Evolutionary conservation across 208 protist genomes (phyloP).

Genomic region (Trypanosoma mega): DNA sequence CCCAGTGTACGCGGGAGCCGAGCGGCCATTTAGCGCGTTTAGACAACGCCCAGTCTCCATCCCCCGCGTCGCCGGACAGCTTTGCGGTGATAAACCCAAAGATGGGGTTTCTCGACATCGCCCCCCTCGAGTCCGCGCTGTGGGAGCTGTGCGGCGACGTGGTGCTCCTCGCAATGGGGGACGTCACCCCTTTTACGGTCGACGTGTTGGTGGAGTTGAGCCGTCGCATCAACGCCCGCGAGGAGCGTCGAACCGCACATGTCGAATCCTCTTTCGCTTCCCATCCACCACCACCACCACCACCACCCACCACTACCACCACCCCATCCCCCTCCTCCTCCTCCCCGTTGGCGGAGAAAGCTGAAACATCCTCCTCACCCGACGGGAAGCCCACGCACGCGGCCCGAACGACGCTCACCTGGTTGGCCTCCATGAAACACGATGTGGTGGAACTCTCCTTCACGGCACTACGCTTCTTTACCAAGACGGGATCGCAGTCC

Average conservation of each 20-base stretch:
- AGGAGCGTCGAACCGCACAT: conserved; percentile 17
- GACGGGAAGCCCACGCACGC: background rate
- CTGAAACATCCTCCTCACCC: background rate
- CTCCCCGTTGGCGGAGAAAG: too few species aligned
- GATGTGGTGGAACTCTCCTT: conserved; percentile 71
- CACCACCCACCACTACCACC: too few species aligned
- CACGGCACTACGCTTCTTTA: conserved; percentile 70
- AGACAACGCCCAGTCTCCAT: too few species aligned
- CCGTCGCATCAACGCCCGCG: conserved; percentile 36
- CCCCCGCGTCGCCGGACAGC: too few species aligned
- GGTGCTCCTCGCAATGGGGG: conserved; percentile 63
- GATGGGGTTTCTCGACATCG: conserved; percentile 37
- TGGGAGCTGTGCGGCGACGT: conserved; percentile 79
- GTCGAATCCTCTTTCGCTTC: too few species aligned
- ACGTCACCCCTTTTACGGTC: conserved; percentile 55
- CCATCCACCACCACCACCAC: too few species aligned
- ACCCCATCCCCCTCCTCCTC: too few species aligned
- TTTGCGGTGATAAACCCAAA: conserved; percentile 36
- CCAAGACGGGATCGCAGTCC: conserved; percentile 40
- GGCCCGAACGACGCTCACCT: conserved; percentile 41
- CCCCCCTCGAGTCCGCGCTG: conserved; percentile 42
- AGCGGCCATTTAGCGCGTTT: too few species aligned
- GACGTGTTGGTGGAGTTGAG: conserved; percentile 53
- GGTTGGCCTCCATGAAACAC: conserved; percentile 50
- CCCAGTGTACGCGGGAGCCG: background rate